Evolutionary conservation across 139 green algal species (phyloP).

Genomic region (Chlamydomonas sphaeroides): DNA sequence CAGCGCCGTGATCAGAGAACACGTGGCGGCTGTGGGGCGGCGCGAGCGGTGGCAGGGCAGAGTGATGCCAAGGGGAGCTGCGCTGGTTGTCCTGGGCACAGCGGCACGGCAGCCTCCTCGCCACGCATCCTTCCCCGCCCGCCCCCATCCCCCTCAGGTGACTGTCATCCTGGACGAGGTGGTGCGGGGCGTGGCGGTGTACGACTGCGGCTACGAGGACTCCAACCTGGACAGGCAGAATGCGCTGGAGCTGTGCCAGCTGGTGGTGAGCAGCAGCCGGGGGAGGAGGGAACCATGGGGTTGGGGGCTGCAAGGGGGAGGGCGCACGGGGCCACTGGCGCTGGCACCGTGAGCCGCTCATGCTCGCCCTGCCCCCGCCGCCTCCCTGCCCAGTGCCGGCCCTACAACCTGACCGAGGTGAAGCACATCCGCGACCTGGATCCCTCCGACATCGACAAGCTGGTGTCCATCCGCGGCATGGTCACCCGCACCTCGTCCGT

Average conservation of each 20-base stretch:
- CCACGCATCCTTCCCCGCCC: no score
- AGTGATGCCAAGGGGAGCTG: no score
- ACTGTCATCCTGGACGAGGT: constrained; percentile 20
- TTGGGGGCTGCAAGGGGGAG: no score
- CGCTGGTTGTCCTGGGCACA: no score
- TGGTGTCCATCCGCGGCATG: constrained; percentile 96
- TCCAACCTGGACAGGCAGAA: constrained; percentile 13
- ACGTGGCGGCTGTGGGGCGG: no score
- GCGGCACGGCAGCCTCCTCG: no score
- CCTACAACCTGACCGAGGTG: constrained; percentile 89
- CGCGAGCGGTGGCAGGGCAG: no score
- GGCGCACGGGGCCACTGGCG: no score
- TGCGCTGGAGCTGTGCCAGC: constrained; percentile 30
- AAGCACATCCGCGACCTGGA: constrained; percentile 94
- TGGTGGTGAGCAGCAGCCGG: constrained; percentile 34
- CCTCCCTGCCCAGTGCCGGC: constrained; percentile 71
- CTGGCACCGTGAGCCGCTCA: no score
- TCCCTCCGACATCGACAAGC: constrained; percentile 91
- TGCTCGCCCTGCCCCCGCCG: no score
- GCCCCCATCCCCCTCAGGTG: not conserved
- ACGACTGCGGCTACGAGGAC: not conserved
- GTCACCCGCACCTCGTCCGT: constrained; percentile 89
- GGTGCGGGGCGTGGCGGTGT: constrained; percentile 31
- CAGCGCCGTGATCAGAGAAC: no score
- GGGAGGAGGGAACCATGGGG: not conserved